Evolutionary conservation across 352 stramenopile genomes (phyloP).

Genomic region (Elongisporangium senticosum): DNA sequence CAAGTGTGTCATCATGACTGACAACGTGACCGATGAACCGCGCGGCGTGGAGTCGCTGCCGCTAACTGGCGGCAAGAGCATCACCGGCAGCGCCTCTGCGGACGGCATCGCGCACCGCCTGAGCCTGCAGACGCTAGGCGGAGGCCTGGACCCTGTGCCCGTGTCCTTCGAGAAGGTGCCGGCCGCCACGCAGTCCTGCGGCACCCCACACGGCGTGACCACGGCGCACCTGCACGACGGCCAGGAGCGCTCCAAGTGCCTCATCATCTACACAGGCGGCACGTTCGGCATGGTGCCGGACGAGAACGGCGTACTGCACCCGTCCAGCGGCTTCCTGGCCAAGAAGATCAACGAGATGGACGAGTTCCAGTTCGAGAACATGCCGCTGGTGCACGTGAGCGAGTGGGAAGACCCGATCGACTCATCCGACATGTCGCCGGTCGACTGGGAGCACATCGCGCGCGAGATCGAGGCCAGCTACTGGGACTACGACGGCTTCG

Average conservation of each 20-base stretch:
- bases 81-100: constrained; percentile 13
- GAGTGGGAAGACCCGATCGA: constrained; percentile 88
- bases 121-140: constrained; percentile 11
- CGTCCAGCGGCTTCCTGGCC: constrained; percentile 82
- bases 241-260: constrained; percentile 46
- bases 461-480: constrained; percentile 93
- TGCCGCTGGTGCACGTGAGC: constrained; percentile 68
- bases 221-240: constrained; percentile 9
- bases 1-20: not conserved
- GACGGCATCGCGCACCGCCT: constrained; percentile 15
- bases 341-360: constrained; percentile 86
- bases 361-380: constrained; percentile 80
- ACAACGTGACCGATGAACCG: not conserved
- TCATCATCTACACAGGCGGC: constrained; percentile 89
- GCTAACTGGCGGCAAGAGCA: constrained; percentile 5
- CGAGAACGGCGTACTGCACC: constrained; percentile 69
- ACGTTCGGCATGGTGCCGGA: constrained; percentile 90
- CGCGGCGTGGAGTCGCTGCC: not conserved
- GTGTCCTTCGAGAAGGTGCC: constrained; percentile 28
- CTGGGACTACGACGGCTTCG: constrained; percentile 95
- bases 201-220: constrained; percentile 11
- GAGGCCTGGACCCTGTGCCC: constrained; percentile 24
- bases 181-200: constrained; percentile 7
- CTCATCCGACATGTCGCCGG: constrained; percentile 82
- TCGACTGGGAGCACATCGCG: constrained; percentile 91